phyloP scores from a whole-genome alignment of 805 yeast species.

The Ogataea populi-albae region DNA sequence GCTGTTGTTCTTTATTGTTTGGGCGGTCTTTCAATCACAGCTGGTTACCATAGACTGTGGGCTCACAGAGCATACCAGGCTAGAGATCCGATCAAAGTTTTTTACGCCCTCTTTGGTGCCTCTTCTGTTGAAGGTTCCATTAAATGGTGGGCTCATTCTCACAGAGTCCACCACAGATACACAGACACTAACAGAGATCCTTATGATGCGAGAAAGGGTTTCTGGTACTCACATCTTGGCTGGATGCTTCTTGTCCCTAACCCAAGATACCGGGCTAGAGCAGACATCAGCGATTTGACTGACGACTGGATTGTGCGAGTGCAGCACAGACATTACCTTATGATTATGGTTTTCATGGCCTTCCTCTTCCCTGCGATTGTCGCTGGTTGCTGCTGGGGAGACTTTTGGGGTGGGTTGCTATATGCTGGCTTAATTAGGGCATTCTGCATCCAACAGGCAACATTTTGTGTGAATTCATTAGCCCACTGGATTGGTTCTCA shows the following conservation, averaged over 20 bases:
- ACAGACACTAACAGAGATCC: slow-evolving; percentile 84
- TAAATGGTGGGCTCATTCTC: slow-evolving; percentile 88
- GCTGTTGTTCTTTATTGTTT: slow-evolving; percentile 51
- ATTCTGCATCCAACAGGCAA: slow-evolving; percentile 74
- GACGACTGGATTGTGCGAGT: slow-evolving; percentile 76
- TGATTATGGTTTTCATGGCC: slow-evolving; percentile 58
- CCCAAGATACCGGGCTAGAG: slow-evolving; percentile 78
- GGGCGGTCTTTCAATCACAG: slow-evolving; percentile 76
- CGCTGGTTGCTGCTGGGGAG: slow-evolving; percentile 56
- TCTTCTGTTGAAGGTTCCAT: slow-evolving; percentile 82
- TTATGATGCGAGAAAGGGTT: slow-evolving; percentile 79
- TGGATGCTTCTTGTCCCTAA: slow-evolving; percentile 83
- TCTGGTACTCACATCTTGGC: slow-evolving; percentile 82
- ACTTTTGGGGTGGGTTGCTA: slow-evolving; percentile 68
- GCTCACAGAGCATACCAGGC: slow-evolving; percentile 74
- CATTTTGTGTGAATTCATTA: slow-evolving; percentile 81
- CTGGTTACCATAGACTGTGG: slow-evolving; percentile 81
- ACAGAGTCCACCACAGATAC: slow-evolving; percentile 83
- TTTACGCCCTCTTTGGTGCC: slow-evolving; percentile 76
- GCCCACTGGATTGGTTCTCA: slow-evolving; percentile 87
- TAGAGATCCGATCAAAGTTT: slow-evolving; percentile 54
- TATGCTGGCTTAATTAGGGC: slow-evolving; percentile 74
- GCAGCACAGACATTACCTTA: slow-evolving; percentile 76
- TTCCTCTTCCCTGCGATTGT: slow-evolving; percentile 59
- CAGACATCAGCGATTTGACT: slow-evolving; percentile 75